These are phyloP conservation scores for Mycosphaerella arachidis DNA, from an alignment of 2,329 filamentous ascomycete genomes.

Conservation along the genomic window DNA sequence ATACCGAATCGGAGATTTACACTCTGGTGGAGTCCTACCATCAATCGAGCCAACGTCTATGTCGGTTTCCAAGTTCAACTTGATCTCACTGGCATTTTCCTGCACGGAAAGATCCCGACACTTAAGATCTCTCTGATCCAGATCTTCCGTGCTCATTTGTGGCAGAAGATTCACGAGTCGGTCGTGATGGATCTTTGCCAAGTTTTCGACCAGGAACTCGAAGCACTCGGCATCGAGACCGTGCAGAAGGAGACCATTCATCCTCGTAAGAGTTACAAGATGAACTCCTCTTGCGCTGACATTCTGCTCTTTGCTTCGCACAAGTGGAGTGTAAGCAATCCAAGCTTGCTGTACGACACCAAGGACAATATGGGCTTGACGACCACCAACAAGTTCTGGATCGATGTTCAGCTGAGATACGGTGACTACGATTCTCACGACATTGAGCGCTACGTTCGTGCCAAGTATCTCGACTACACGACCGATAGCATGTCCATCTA, in stretches of 20 bases:
- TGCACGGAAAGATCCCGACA: slow-evolving; percentile 98
- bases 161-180: slow-evolving; percentile 99
- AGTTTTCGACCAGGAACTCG: slow-evolving; percentile 94
- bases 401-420: slow-evolving; percentile 93
- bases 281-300: slow-evolving; percentile 99
- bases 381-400: slow-evolving; percentile 98
- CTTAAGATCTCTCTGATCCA: slow-evolving; percentile 97
- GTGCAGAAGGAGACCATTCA: slow-evolving; percentile 99
- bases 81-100: slow-evolving; percentile 95
- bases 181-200: slow-evolving; percentile 99
- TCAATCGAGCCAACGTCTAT: slow-evolving; percentile 74
- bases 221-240: slow-evolving; percentile 91
- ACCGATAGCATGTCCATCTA: slow-evolving; percentile 99
- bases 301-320: slow-evolving; percentile 95
- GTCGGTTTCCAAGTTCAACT: slow-evolving; percentile 99
- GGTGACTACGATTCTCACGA: slow-evolving; percentile 99
- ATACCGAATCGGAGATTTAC: slow-evolving; percentile 99
- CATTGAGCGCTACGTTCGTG: slow-evolving; percentile 93
- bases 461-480: slow-evolving; percentile 98
- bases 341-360: slow-evolving; percentile 89
- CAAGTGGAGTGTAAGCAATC: slow-evolving; percentile 97
- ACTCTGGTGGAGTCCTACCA: slow-evolving; percentile 77
- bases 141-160: slow-evolving; percentile 98
- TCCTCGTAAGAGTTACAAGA: slow-evolving; percentile 99
- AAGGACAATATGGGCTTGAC: slow-evolving; percentile 92